Evolutionary conservation across 306 rosid species (phyloP), one percentile per base, ranked within the genome.

Genomic region (Castanospermum australe): DNA sequence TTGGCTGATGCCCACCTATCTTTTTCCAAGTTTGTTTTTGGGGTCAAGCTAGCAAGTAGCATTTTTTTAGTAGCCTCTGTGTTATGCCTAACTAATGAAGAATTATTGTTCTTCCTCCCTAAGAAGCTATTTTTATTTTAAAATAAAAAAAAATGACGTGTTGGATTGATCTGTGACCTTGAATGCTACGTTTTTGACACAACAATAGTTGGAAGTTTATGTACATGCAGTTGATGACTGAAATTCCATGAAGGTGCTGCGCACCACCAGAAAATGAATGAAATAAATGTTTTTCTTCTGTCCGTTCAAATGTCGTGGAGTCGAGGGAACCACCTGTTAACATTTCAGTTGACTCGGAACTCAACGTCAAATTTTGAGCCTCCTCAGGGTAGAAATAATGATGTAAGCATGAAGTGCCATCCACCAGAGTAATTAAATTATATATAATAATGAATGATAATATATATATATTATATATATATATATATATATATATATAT

Each of bases 321-420:
- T 25, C 67, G 13, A 25, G 47, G 24, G 81, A 67, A 39, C 12
- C 73, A 21, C 22, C 22, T 8, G 78, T 51, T 56, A 60, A 50
- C 70, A 14, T 83, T 73, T 61, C 48, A 59, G 65, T 47, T 68
- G 82, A 79, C 81, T 25, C 7, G 39, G 41, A 75, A 52, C 69
- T 35, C 66, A 65, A 20, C 18, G 51, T 74, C 74, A 41, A 79
- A 3, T 47, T 21, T 22, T 60, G 10, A 60, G 39, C 55, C 62
- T 20, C 66, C 12, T 44, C 24, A 21, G 62, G 62, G 38, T 8
- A 59, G 55, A 1, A 52, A 15, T 13, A 7, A 28, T 83, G 74
- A 73, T 74, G 87, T 57, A 74, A 67, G 81, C 69, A 67, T 67
- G 80, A 72, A 61, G 77, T 61, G 75, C 74, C 9, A 57, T 28